These are phyloP conservation scores for Hylodesmum podocarpum DNA, from an alignment of 306 rosid species.

Conservation along the genomic window DNA sequence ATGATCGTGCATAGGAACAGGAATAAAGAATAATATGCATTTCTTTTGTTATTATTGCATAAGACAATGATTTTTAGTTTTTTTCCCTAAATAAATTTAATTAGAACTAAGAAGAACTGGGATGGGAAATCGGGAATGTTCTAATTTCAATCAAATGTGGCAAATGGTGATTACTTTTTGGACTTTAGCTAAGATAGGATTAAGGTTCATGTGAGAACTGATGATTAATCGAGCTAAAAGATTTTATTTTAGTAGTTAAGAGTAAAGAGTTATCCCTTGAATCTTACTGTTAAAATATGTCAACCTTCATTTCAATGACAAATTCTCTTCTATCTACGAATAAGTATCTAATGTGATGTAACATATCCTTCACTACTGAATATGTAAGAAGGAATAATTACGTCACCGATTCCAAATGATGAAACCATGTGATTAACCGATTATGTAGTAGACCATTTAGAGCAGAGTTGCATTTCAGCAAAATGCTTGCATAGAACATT, in stretches of 20 bases:
- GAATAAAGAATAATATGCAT: neutral
- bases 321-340: conserved; percentile 25
- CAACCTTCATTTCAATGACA: conserved; percentile 7
- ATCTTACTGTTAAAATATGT: conserved; percentile 8
- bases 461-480: conserved; percentile 23
- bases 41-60: neutral
- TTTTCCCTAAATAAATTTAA: neutral
- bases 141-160: neutral
- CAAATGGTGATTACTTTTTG: too few species aligned
- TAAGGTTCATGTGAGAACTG: neutral
- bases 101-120: neutral
- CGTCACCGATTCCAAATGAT: conserved; percentile 34
- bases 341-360: conserved; percentile 20
- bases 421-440: neutral
- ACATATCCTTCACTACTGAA: neutral
- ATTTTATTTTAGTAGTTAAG: neutral
- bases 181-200: neutral
- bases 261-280: neutral
- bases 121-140: neutral
- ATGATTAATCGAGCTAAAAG: neutral
- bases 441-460: neutral
- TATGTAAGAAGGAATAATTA: conserved; percentile 4
- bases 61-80: too few species aligned
- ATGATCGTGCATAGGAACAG: neutral
- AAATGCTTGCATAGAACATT: conserved; percentile 18